Conservation (phyloP, 148 eudicot genomes). For the Simmondsia chinensis region DNA sequence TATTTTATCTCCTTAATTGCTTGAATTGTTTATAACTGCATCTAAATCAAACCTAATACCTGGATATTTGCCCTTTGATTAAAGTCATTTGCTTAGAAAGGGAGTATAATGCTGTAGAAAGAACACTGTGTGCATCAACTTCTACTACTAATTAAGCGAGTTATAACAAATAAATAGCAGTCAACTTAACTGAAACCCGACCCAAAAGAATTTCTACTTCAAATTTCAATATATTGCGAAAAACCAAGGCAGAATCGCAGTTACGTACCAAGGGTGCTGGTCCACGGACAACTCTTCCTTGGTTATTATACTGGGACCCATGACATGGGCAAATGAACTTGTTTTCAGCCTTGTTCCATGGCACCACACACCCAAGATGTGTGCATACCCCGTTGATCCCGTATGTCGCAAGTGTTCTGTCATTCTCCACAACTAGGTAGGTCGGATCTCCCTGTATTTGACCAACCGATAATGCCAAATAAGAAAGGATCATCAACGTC, state of each 20-base stretch:
- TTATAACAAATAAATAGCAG: neutral
- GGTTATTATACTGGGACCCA: conserved; percentile 91
- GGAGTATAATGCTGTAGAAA: too few species aligned
- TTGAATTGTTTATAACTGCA: too few species aligned
- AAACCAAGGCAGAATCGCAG: neutral
- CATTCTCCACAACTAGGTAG: conserved; percentile 81
- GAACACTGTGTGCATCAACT: too few species aligned
- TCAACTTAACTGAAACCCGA: neutral
- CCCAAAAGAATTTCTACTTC: neutral
- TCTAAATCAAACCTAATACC: too few species aligned
- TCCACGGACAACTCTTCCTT: conserved; percentile 85
- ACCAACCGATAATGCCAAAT: neutral
- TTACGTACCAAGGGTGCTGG: conserved; percentile 85
- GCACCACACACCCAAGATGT: conserved; percentile 95
- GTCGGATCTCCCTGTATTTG: conserved; percentile 93
- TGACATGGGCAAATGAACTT: conserved; percentile 97
- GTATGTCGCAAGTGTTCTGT: conserved; percentile 73
- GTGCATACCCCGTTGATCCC: conserved; percentile 95
- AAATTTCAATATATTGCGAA: neutral
- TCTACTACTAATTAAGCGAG: too few species aligned
- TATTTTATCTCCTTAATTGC: too few species aligned
- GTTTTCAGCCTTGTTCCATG: conserved; percentile 86
- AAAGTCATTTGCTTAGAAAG: too few species aligned
- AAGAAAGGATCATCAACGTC: neutral
- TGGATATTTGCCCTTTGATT: too few species aligned